Evolutionary conservation across 345 rosid species (phyloP).

Genomic region (Barbarea vulgaris): DNA sequence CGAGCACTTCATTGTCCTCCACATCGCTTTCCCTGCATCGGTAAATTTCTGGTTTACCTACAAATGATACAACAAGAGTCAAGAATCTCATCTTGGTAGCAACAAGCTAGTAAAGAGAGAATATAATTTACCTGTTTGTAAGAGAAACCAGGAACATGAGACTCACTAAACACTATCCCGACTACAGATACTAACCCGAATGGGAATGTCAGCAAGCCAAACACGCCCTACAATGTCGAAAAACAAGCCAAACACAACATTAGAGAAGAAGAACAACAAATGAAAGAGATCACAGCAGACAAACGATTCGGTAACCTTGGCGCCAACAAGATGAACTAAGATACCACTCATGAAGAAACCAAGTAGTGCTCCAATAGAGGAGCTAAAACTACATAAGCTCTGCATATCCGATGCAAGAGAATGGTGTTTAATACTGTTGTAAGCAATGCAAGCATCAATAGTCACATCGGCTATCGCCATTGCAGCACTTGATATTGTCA

Average conservation of each 20-base stretch:
- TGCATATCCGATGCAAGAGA: constrained; percentile 91
- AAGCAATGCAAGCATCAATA: constrained; percentile 90
- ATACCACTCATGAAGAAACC: constrained; percentile 85
- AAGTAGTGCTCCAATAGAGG: constrained; percentile 77
- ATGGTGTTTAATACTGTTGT: constrained; percentile 75
- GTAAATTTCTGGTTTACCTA: constrained; percentile 70
- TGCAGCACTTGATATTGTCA: constrained; percentile 77
- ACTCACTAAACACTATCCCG: constrained; percentile 66
- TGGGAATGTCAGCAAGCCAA: constrained; percentile 75
- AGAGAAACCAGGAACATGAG: constrained; percentile 51
- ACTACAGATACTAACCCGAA: constrained; percentile 60
- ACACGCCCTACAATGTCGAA: constrained; percentile 63
- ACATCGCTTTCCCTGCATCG: constrained; percentile 80
- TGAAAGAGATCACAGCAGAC: background rate
- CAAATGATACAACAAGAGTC: constrained; percentile 17
- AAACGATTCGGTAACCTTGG: constrained; percentile 56
- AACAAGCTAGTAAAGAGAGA: constrained; percentile 7
- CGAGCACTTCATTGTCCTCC: constrained; percentile 74
- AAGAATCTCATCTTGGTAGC: background rate
- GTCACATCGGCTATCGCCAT: constrained; percentile 94
- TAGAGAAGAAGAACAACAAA: background rate
- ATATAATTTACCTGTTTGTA: constrained; percentile 60
- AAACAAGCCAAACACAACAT: constrained; percentile 16
- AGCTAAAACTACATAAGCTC: constrained; percentile 77
- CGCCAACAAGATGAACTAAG: constrained; percentile 83